A percentile compares a stretch with the other conserved stretches of the same genome.
These are phyloP conservation scores for Suaeda aralocaspica DNA, from an alignment of 148 eudicot genomes.

Conservation along the genomic window DNA sequence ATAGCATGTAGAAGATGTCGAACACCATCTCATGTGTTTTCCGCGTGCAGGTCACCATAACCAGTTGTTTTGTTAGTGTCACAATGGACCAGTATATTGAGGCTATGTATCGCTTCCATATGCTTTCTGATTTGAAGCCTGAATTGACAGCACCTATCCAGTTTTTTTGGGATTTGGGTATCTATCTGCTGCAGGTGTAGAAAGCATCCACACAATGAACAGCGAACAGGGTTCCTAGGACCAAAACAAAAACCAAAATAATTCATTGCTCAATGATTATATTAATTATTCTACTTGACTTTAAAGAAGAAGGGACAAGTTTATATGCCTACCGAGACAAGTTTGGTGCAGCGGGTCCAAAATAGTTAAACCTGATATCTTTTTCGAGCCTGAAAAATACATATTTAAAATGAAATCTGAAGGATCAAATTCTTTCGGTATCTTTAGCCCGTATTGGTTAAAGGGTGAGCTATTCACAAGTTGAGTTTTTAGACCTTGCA, in stretches of 20 bases:
- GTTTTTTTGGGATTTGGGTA: conserved; percentile 60
- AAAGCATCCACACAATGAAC: conserved; percentile 94
- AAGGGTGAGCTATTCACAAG: neutral
- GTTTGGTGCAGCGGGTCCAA: conserved; percentile 42
- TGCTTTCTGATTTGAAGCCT: conserved; percentile 51
- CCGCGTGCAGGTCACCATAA: conserved; percentile 90
- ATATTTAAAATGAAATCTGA: too few relatives aligned
- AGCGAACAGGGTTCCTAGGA: conserved; percentile 77
- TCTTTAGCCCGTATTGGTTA: neutral
- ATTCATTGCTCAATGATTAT: too few relatives aligned
- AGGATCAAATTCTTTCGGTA: neutral
- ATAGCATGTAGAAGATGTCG: conserved; percentile 67
- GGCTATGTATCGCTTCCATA: conserved; percentile 65
- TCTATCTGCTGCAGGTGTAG: conserved; percentile 66
- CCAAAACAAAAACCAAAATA: too few relatives aligned
- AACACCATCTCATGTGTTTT: conserved; percentile 84
- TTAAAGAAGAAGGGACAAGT: neutral
- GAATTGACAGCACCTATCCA: conserved; percentile 81
- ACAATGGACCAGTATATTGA: conserved; percentile 87
- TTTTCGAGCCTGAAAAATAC: conserved; percentile 40
- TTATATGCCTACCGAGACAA: conserved; percentile 31
- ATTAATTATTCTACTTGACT: too few relatives aligned
- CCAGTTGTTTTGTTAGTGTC: conserved; percentile 85
- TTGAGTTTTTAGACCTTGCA: conserved; percentile 57
- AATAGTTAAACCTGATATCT: conserved; percentile 45